phyloP scores from a whole-genome alignment of 306 rosid species.

The Ceratonia siliqua region DNA sequence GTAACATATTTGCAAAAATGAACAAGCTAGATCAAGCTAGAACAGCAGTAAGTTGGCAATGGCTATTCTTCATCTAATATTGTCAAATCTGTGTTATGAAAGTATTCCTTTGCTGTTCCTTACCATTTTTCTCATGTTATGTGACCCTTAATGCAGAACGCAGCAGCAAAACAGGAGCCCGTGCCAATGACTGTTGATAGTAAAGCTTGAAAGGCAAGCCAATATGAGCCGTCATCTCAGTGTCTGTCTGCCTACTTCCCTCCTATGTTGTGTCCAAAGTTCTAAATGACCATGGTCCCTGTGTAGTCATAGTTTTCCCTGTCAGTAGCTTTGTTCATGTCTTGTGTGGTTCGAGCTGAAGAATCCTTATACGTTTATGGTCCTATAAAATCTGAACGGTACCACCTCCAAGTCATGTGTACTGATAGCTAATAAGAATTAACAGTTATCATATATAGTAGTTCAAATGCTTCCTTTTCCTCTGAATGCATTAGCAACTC shows the following conservation, averaged over 20 bases:
- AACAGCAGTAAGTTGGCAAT: slow-evolving; percentile 24
- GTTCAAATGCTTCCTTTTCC: background rate
- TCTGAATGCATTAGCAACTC: no score
- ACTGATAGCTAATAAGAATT: background rate
- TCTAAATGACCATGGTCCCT: background rate
- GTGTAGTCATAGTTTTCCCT: background rate
- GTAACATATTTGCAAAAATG: slow-evolving; percentile 84
- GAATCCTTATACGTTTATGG: background rate
- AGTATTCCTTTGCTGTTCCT: background rate
- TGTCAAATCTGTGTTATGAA: background rate
- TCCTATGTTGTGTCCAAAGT: background rate
- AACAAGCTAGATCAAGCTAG: slow-evolving; percentile 44
- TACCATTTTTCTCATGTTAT: background rate
- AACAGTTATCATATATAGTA: background rate
- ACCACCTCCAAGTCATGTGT: background rate
- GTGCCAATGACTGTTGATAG: slow-evolving; percentile 63
- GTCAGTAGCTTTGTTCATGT: background rate
- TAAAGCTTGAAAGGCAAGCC: slow-evolving; percentile 40
- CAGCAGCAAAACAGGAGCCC: slow-evolving; percentile 46
- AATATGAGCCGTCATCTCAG: background rate
- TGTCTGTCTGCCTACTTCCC: background rate
- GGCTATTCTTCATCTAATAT: no score
- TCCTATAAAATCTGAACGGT: background rate
- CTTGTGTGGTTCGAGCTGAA: background rate
- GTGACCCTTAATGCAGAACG: slow-evolving; percentile 29